phyloP scores from a whole-genome alignment of 1,284 basidiomycete species.

The Entoloma clypeatum region DNA sequence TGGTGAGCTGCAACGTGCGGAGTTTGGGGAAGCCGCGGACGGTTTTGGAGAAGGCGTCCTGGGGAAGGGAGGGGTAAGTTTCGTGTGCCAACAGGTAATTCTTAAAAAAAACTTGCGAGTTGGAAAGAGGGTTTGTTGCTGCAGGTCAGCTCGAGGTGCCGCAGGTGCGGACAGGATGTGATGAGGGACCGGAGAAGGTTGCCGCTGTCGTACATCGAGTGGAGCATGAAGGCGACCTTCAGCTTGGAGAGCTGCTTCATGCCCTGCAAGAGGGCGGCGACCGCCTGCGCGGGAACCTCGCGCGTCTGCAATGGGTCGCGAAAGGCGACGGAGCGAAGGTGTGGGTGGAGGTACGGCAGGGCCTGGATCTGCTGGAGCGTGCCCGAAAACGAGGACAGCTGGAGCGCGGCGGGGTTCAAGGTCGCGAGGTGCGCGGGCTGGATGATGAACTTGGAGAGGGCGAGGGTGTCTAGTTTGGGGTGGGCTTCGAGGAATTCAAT shows the following conservation, averaged over 20 bases:
- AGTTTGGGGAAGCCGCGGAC: slow-evolving; percentile 58
- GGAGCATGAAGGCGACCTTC: slow-evolving; percentile 60
- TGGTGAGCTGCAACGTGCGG: slow-evolving; percentile 53
- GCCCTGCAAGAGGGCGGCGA: slow-evolving; percentile 52
- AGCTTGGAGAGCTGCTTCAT: slow-evolving; percentile 53
- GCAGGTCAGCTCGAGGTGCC: slow-evolving; percentile 59
- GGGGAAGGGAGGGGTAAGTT: slow-evolving; percentile 5
- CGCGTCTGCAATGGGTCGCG: slow-evolving; percentile 64
- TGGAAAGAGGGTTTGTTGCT: slow-evolving; percentile 67
- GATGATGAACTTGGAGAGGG: slow-evolving; percentile 53
- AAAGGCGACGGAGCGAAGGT: slow-evolving; percentile 49
- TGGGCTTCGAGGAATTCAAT: slow-evolving; percentile 65
- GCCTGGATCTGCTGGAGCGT: slow-evolving; percentile 61
- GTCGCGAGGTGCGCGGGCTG: slow-evolving; percentile 48
- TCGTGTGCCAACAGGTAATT: slow-evolving; percentile 3
- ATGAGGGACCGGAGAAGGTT: slow-evolving; percentile 62
- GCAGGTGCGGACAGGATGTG: slow-evolving; percentile 57
- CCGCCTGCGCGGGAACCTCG: slow-evolving; percentile 57
- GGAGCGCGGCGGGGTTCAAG: slow-evolving; percentile 43
- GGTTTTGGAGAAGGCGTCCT: slow-evolving; percentile 52
- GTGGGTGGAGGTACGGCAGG: slow-evolving; percentile 42
- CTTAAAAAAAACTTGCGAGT: slow-evolving; percentile 43
- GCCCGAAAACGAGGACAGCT: slow-evolving; percentile 54
- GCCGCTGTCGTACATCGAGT: slow-evolving; percentile 69
- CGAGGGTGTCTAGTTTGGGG: slow-evolving; percentile 47